Evolutionary conservation across 176 grass and related monocot genomes (phyloP), one percentile per base, ranked within the genome.

Genomic region (Saccharum officinarum): DNA sequence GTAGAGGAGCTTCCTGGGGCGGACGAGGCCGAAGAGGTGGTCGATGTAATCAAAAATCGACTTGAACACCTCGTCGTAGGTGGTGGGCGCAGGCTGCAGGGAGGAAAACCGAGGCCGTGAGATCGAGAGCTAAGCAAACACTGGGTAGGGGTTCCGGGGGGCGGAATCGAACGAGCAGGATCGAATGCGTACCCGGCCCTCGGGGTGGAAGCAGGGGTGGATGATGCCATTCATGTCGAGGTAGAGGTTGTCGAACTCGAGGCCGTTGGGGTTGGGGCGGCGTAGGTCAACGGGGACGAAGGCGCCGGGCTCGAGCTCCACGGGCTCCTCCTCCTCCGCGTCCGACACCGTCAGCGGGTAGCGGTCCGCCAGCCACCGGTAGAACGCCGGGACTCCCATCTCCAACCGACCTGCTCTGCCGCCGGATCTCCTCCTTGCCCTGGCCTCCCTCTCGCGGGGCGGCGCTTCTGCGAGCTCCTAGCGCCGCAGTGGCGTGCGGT

Each of bases 221-320:
- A 99, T 92, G 78, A 99, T 94, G 83, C 79, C 62, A 76, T 99
- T 99, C 93, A 99, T 95, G 68, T 99, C 93, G 83, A 99, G 92
- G 86, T 96, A 99, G 78, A 99, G 93, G 83, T 99, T 99, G 88
- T 99, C 97, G 79, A 99, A 99, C 81, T 99, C 97, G 71, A 91
- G 15, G 65, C 97, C 97, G 86, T 96, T 99, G 66, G 97, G 97
- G 52, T 99, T 99, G 62, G 92, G 93, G 41, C 82, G 74, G 77
- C 86, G 81, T 22, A 91, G 88, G 90, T 99, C 97, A 62, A 99
- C 81, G 67, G 95, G 92, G 81, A 97, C 73, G 82, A 88, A 80
- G 83, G 88, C 90, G 49, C 88, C 90, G 17, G 83, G 82, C 84
- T 91, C 86, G 75, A 90, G 85, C 86, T 94, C 92, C 46, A 91